A percentile compares a stretch with the other conserved stretches of the same genome.
Conservation (phyloP, 1,284 basidiomycete genomes). For the Cystobasidium slooffiae region DNA sequence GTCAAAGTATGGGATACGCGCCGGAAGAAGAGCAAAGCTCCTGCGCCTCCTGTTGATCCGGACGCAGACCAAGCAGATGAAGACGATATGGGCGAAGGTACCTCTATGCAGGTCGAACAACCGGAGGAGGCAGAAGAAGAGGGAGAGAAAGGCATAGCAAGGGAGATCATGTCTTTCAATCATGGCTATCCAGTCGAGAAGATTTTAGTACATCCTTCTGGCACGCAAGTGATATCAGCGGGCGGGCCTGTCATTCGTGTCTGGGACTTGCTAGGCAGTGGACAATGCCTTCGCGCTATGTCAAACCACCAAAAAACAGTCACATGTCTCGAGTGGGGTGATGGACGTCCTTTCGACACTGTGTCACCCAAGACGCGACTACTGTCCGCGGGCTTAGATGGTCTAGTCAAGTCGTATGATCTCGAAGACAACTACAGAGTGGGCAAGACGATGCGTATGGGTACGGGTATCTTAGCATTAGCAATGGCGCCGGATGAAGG, state of each 20-base stretch:
- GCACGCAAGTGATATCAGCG: conserved; percentile 80
- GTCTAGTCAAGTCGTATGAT: conserved; percentile 99
- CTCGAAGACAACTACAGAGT: conserved; percentile 85
- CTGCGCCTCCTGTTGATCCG: conserved; percentile 2
- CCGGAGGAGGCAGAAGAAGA: conserved; percentile 22
- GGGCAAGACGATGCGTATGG: conserved; percentile 98
- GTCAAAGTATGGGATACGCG: conserved; percentile 81
- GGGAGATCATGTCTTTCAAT: conserved; percentile 70
- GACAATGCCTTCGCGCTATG: conserved; percentile 74
- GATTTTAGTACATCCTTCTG: conserved; percentile 89
- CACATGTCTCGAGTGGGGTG: conserved; percentile 77
- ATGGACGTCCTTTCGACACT: conserved; percentile 32
- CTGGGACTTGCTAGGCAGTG: conserved; percentile 79
- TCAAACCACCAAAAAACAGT: conserved; percentile 99
- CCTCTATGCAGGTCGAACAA: conserved; percentile 62
- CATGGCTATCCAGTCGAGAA: conserved; percentile 79
- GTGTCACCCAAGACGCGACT: conserved; percentile 73
- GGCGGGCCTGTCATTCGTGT: conserved; percentile 91
- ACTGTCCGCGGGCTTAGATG: conserved; percentile 88
- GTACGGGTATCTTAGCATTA: conserved; percentile 85
- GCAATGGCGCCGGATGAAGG: conserved; percentile 67
- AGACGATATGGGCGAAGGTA: conserved; percentile 67
- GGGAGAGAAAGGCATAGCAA: conserved; percentile 59
- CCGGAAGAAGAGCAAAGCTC: background rate
- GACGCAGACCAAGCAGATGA: conserved; percentile 1